Percentiles rank a stretch among this genome's conserved stretches.
phyloP scores from a whole-genome alignment of 1,139 yeast genomes.

The Lipomyces yarrowii region DNA sequence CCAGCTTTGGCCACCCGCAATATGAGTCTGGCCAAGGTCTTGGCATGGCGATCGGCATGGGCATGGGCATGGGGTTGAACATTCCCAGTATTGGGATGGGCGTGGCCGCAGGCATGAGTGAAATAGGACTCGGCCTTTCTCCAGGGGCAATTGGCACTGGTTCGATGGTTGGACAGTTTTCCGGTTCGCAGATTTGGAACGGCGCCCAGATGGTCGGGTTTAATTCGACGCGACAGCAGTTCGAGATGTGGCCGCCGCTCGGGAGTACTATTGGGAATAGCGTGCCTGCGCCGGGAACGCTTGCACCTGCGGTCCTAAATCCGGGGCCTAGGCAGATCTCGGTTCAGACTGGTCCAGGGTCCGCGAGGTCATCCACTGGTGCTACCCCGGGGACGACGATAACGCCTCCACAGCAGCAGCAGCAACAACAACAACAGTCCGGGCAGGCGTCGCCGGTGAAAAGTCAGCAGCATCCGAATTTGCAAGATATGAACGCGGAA shows the following conservation, averaged over 20 bases:
- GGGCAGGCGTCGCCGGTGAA: constrained; percentile 7
- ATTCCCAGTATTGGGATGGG: background rate
- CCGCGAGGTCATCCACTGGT: background rate
- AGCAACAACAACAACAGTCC: constrained; percentile 2
- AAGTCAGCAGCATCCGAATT: background rate
- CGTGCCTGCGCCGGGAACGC: constrained; percentile 7
- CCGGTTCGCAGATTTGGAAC: constrained; percentile 6
- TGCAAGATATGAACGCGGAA: constrained; percentile 23
- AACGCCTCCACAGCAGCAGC: background rate
- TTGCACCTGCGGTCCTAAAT: background rate
- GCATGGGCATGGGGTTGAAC: constrained; percentile 1
- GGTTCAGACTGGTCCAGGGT: background rate
- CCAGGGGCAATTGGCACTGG: background rate
- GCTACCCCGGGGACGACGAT: background rate
- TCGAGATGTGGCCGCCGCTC: constrained; percentile 10
- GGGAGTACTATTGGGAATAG: constrained; percentile 9
- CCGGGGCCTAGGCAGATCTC: background rate
- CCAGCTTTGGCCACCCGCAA: background rate
- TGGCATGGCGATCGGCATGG: background rate
- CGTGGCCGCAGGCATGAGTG: background rate
- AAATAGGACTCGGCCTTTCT: background rate
- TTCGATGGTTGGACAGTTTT: background rate
- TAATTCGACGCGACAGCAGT: background rate
- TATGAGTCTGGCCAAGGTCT: constrained; percentile 9
- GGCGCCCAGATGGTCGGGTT: background rate